A percentile compares a stretch with the other conserved stretches of the same genome.
Evolutionary conservation across 257 asterid species (phyloP).

Genomic region (Asclepias syriaca): DNA sequence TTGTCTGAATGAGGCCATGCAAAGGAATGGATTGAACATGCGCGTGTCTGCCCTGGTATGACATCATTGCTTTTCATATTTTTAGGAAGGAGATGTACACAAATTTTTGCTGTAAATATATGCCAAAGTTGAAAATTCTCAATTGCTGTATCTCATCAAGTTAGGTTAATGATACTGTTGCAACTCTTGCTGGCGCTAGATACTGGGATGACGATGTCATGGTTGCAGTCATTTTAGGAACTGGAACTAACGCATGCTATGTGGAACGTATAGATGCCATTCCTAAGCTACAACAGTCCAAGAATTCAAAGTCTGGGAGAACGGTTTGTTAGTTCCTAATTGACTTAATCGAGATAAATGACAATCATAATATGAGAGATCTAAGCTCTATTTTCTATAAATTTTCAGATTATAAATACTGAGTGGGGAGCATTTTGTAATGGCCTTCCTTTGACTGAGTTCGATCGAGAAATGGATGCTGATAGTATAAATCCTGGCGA

Average conservation of each 20-base stretch:
- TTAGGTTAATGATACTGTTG: constrained; percentile 85
- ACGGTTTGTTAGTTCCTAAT: constrained; percentile 32
- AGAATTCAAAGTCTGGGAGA: constrained; percentile 34
- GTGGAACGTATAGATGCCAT: constrained; percentile 56
- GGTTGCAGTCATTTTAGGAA: constrained; percentile 79
- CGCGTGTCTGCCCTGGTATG: constrained; percentile 71
- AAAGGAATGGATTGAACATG: constrained; percentile 56
- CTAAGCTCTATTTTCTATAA: background rate
- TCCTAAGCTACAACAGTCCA: constrained; percentile 40
- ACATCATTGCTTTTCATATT: constrained; percentile 10
- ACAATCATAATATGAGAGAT: background rate
- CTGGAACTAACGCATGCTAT: constrained; percentile 78
- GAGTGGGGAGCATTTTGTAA: constrained; percentile 82
- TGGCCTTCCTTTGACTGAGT: constrained; percentile 70
- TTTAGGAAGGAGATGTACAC: background rate
- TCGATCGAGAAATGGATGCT: constrained; percentile 71
- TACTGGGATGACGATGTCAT: constrained; percentile 74
- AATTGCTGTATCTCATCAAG: constrained; percentile 24
- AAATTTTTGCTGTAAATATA: background rate
- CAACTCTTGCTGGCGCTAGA: constrained; percentile 72
- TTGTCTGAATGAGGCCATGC: constrained; percentile 74
- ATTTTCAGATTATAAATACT: constrained; percentile 55
- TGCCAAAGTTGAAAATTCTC: background rate
- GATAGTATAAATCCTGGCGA: constrained; percentile 74
- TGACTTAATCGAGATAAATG: background rate